Evolutionary conservation across 2,329 filamentous ascomycete genomes (phyloP), one percentile per base, ranked within the genome.

Genomic region (Zasmidium cellare): DNA sequence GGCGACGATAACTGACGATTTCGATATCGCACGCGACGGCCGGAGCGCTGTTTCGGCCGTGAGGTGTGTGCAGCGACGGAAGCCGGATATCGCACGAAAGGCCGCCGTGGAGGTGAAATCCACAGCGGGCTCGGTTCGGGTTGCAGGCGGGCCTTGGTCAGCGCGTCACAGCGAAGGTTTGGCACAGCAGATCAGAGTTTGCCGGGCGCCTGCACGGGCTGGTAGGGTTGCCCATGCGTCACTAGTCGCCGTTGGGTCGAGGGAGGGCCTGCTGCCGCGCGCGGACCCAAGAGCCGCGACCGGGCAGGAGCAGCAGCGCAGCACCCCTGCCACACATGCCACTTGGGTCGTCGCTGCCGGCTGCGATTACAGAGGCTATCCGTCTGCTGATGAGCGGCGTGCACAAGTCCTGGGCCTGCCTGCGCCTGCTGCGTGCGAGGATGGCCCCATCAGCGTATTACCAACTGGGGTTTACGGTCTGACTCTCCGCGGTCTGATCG

Each of bases 321-420:
- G n/a, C 19, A 49, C 46, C 51, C 51, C 38, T 44, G 51, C 38
- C 11, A 23, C 51, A 45, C 56, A 51, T 54, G 51, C 56, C 56
- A 55, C 56, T 55, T 58, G 49, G 53, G 50, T 56, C 53, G 57
- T 60, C 51, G n/a, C n/a, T n/a, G 54, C 57, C 58, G 54, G 58
- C 46, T 53, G 7, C 58, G 58, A 57, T 57, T 46, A 50, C 58
- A 55, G 46, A 57, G 44, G 58, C 24, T 47, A 19, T 60, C 58
- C 58, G 55, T 60, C 41, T 57, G 54, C 53, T 51, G 48, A 28
- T 28, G 6, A 24, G 53, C 46, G 57, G 45, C 49, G 50, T 54
- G 59, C 59, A 61, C 59, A 56, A 56, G 23, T 56, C 38, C 53
- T 53, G 53, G 53, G 44, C 45, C 51, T 44, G 46, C 45, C 49